These are phyloP conservation scores for Eucalyptus camaldulensis DNA, from an alignment of 345 rosid species.

Conservation along the genomic window DNA sequence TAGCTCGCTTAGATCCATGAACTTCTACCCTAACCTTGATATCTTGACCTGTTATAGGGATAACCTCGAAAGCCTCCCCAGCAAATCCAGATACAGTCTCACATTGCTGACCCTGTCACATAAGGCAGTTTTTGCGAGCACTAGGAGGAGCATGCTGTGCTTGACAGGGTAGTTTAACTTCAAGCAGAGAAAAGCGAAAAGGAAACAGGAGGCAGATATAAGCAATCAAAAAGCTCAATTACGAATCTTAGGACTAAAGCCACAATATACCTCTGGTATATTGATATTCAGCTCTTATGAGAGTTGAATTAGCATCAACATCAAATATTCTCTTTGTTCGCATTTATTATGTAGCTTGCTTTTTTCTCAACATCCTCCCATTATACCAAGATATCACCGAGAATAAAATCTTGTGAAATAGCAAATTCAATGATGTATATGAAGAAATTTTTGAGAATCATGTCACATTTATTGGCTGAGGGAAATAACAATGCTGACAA, in stretches of 20 bases:
- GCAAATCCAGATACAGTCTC: slow-evolving; percentile 86
- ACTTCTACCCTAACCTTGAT: slow-evolving; percentile 61
- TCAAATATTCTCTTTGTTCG: neutral
- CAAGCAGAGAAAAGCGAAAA: neutral
- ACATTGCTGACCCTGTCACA: slow-evolving; percentile 65
- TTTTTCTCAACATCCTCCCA: neutral
- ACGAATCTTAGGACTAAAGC: neutral
- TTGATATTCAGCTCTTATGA: neutral
- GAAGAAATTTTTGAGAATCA: neutral
- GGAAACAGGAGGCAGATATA: neutral
- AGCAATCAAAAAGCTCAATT: too few relatives aligned
- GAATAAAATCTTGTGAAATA: neutral
- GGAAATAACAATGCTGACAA: neutral
- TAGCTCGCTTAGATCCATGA: slow-evolving; percentile 36
- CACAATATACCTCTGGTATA: neutral
- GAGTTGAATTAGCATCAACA: neutral
- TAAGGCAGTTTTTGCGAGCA: neutral
- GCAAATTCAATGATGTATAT: neutral
- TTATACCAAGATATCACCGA: neutral
- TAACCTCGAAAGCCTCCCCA: slow-evolving; percentile 86
- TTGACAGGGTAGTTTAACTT: neutral
- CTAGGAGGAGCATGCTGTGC: neutral
- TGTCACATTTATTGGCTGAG: neutral
- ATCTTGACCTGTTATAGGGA: slow-evolving; percentile 84
- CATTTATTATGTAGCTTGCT: neutral